Evolutionary conservation across 148 eudicot genomes (phyloP), one percentile per base, ranked within the genome.

Genomic region (Heliosperma pusillum): DNA sequence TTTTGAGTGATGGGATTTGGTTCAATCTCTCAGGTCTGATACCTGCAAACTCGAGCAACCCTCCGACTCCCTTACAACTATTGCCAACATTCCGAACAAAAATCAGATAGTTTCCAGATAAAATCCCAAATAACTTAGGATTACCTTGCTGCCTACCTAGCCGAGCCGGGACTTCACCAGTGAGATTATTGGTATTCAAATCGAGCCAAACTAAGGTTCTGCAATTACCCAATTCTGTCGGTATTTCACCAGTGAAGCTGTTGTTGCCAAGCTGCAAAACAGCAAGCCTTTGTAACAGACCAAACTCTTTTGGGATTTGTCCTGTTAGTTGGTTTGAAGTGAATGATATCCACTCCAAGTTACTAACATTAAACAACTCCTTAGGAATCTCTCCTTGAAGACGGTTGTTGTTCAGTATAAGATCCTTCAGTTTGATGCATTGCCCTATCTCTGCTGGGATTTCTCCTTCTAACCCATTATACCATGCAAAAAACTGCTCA

Each of bases 31-130:
- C 97, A 0, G 98, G 89, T 19, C 93, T 88, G 55, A 95, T 95
- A 13, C 97, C 98, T 6, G 97, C 85, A 61, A 95, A 92, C 73
- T 95, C 98, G 2, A 95, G 87, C 69, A 95, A 80, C 29, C 98
- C 97, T 20, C 98, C 98, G 15, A 92, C 91, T 56, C 98, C 98
- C 79, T 89, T 90, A 75, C 98, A 95, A 0, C 96, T 88, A 72
- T 90, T 95, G 13, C 98, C 98, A n/a, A 95, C 88, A 75, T 95
- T 95, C 22, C 98, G 73, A 16, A 95, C 97, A 67, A 95, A 95
- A 9, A 95, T 90, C 61, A 95, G 63, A 0, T 88, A 92, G 81
- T 95, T 95, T 30, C 97, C 97, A 1, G 93, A 89, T 20, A 92
- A 87, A 60, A 95, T 92, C 45, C 98, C 98, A 47, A 27, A 80